phyloP scores from a whole-genome alignment of 345 rosid genomes.

The Viola odorata region DNA sequence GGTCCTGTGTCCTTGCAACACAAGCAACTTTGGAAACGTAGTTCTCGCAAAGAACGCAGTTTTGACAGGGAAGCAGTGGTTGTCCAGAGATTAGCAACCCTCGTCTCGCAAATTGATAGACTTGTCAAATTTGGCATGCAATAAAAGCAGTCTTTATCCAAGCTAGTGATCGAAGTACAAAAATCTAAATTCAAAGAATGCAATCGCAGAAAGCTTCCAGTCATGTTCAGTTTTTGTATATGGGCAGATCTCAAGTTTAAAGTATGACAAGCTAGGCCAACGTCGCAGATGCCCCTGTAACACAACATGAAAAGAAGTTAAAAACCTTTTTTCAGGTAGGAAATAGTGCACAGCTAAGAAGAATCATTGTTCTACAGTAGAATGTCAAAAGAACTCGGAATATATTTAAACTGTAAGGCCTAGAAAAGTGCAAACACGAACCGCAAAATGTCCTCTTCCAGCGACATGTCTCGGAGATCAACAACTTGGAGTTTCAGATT shows the following conservation, averaged over 20 bases:
- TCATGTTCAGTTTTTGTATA: slow-evolving; percentile 68
- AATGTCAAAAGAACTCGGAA: too few relatives aligned
- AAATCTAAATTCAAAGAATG: slow-evolving; percentile 72
- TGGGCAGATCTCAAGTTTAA: slow-evolving; percentile 58
- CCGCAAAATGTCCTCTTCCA: slow-evolving; percentile 68
- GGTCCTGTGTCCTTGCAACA: slow-evolving; percentile 44
- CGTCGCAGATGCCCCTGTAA: slow-evolving; percentile 57
- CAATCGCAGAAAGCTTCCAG: slow-evolving; percentile 53
- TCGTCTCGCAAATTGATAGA: slow-evolving; percentile 82
- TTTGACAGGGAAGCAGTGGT: slow-evolving; percentile 68
- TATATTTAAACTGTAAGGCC: too few relatives aligned
- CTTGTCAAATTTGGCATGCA: slow-evolving; percentile 66
- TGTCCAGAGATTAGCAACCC: slow-evolving; percentile 81
- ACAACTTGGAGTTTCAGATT: slow-evolving; percentile 53
- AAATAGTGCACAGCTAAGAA: neutral
- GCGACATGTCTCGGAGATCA: slow-evolving; percentile 48
- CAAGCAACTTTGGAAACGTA: slow-evolving; percentile 71
- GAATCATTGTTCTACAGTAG: too few relatives aligned
- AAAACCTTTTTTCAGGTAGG: too few relatives aligned
- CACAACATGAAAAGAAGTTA: neutral
- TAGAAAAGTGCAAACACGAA: slow-evolving; percentile 23
- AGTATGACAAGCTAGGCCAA: slow-evolving; percentile 67
- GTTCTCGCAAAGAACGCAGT: slow-evolving; percentile 58
- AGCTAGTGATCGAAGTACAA: slow-evolving; percentile 53
- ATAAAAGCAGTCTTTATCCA: slow-evolving; percentile 74